phyloP scores from a whole-genome alignment of 2,329 filamentous ascomycete genomes.

The Immersiporthe knoxdaviesiana region DNA sequence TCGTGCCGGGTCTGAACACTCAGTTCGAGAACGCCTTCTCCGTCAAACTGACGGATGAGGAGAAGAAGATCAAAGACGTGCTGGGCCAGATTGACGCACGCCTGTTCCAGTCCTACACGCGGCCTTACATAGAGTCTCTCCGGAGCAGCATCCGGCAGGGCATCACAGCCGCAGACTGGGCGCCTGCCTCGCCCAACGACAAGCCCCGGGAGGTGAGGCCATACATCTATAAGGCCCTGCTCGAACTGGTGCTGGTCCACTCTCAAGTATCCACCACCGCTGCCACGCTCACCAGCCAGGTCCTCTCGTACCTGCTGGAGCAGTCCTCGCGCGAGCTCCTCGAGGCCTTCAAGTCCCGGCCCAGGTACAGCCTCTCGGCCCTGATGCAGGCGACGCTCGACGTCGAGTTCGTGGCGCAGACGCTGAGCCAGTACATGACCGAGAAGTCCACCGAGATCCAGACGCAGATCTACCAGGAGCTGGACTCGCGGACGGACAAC shows the following conservation, averaged over 20 bases:
- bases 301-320: conserved; percentile 86
- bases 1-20: conserved; percentile 85
- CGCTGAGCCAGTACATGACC: conserved; percentile 85
- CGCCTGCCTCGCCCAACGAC: conserved; percentile 53
- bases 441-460: conserved; percentile 81
- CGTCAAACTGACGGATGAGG: conserved; percentile 91
- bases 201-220: conserved; percentile 77
- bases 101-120: conserved; percentile 90
- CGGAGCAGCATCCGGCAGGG: conserved; percentile 72
- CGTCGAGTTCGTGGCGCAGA: conserved; percentile 95
- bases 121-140: conserved; percentile 71
- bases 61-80: conserved; percentile 87
- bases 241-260: conserved; percentile 87
- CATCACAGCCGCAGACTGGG: conserved; percentile 73
- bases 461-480: conserved; percentile 86
- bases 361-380: conserved; percentile 73
- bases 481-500: conserved; percentile 88
- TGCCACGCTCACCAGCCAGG: conserved; percentile 73
- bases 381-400: conserved; percentile 98
- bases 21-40: conserved; percentile 95
- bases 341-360: conserved; percentile 71
- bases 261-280: conserved; percentile 84
- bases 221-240: conserved; percentile 86
- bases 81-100: conserved; percentile 87
- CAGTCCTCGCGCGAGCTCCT: conserved; percentile 80